phyloP scores from a whole-genome alignment of 768 basidiomycete species.

The Thelephora ganbajun region DNA sequence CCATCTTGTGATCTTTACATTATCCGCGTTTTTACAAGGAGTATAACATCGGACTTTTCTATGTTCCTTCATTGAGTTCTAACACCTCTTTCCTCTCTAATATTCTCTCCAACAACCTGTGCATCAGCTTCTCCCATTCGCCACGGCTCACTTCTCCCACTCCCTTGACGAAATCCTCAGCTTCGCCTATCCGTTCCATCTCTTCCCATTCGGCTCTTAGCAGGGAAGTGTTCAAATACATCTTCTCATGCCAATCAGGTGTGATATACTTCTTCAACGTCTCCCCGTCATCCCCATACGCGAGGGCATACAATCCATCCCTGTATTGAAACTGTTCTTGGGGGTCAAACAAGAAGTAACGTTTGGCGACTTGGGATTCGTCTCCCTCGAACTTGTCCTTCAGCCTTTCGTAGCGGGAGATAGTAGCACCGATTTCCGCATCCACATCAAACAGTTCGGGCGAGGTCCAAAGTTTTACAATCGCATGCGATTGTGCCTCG shows the following conservation, averaged over 20 bases:
- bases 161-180: slow-evolving; percentile 42
- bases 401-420: slow-evolving; percentile 34
- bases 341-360: slow-evolving; percentile 39
- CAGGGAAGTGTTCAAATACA: slow-evolving; percentile 32
- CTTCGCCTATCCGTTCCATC: slow-evolving; percentile 41
- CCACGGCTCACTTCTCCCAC: slow-evolving; percentile 44
- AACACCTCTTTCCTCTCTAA: slow-evolving; percentile 11
- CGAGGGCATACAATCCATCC: slow-evolving; percentile 39
- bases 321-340: slow-evolving; percentile 58
- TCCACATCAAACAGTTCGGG: slow-evolving; percentile 34
- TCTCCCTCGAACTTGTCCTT: slow-evolving; percentile 9
- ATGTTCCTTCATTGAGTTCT: not conserved
- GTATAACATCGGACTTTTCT: not conserved
- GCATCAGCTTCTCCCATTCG: slow-evolving; percentile 49
- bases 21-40: not conserved
- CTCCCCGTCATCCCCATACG: slow-evolving; percentile 17
- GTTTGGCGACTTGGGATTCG: slow-evolving; percentile 29
- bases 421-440: slow-evolving; percentile 33
- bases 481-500: slow-evolving; percentile 64
- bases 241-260: slow-evolving; percentile 42
- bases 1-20: no score
- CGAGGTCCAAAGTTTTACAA: slow-evolving; percentile 38
- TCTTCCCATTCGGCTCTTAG: slow-evolving; percentile 45
- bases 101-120: slow-evolving; percentile 18
- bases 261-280: slow-evolving; percentile 15